Percentiles rank a stretch among this genome's conserved stretches.
These are phyloP conservation scores for Penicillium chermesinum DNA, from an alignment of 495 filamentous ascomycete genomes.

Conservation along the genomic window DNA sequence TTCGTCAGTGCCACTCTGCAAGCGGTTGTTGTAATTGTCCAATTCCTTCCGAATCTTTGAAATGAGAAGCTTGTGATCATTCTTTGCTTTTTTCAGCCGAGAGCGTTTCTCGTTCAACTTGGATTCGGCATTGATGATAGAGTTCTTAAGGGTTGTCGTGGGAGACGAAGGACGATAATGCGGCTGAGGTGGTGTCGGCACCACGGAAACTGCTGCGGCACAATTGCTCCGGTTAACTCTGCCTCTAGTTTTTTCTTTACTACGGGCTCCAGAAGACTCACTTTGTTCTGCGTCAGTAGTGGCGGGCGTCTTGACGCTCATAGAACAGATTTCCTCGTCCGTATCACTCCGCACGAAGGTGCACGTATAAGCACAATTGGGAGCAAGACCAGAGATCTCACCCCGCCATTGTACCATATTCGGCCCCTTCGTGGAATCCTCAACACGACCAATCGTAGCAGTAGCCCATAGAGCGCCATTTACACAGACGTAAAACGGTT, in stretches of 20 bases:
- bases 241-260: too few species aligned
- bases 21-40: slow-evolving; percentile 64
- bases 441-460: slow-evolving; percentile 58
- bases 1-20: slow-evolving; percentile 71
- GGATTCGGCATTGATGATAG: slow-evolving; percentile 71
- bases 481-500: slow-evolving; percentile 83
- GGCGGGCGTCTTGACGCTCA: slow-evolving; percentile 73
- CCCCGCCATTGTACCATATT: slow-evolving; percentile 60
- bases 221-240: slow-evolving; percentile 5
- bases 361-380: slow-evolving; percentile 77
- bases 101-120: slow-evolving; percentile 73
- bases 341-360: slow-evolving; percentile 76
- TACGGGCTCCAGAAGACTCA: slow-evolving; percentile 31
- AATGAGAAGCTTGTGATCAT: slow-evolving; percentile 70
- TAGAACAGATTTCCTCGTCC: slow-evolving; percentile 66
- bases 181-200: slow-evolving; percentile 47
- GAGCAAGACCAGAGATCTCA: slow-evolving; percentile 84
- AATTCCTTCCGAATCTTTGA: slow-evolving; percentile 73
- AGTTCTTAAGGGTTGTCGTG: slow-evolving; percentile 80
- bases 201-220: slow-evolving; percentile 36
- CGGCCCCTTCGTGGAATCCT: slow-evolving; percentile 47
- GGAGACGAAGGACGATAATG: slow-evolving; percentile 78
- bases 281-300: slow-evolving; percentile 63
- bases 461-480: slow-evolving; percentile 89
- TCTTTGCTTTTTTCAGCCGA: slow-evolving; percentile 67